A percentile compares a stretch with the other conserved stretches of the same genome.
These are phyloP conservation scores for Pythium graminicola DNA, from an alignment of 352 stramenopile species.

Conservation along the genomic window DNA sequence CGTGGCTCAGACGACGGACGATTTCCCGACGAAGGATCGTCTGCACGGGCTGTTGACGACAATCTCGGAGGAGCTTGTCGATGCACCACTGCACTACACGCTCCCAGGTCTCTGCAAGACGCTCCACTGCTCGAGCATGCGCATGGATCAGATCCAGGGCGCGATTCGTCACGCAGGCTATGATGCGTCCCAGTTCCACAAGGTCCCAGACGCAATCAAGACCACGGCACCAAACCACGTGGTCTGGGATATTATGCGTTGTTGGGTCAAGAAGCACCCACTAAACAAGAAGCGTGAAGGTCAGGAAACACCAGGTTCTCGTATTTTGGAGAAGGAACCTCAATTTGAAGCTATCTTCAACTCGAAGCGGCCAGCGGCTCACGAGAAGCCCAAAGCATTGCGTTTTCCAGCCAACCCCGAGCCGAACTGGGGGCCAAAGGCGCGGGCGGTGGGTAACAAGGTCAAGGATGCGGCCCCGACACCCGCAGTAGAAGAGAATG, in stretches of 20 bases:
- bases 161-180: slow-evolving; percentile 96
- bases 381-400: slow-evolving; percentile 87
- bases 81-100: slow-evolving; percentile 96
- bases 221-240: slow-evolving; percentile 96
- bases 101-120: slow-evolving; percentile 91
- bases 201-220: slow-evolving; percentile 97
- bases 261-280: slow-evolving; percentile 94
- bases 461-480: slow-evolving; percentile 12
- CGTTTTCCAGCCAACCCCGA: slow-evolving; percentile 95
- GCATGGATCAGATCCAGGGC: slow-evolving; percentile 91
- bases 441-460: slow-evolving; percentile 74
- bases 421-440: slow-evolving; percentile 95
- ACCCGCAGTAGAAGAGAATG: slow-evolving; percentile 8
- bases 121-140: slow-evolving; percentile 91
- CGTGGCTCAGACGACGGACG: slow-evolving; percentile 68
- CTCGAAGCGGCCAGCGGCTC: slow-evolving; percentile 44
- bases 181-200: slow-evolving; percentile 96
- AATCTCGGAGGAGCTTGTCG: slow-evolving; percentile 92
- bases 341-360: slow-evolving; percentile 83
- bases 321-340: slow-evolving; percentile 84
- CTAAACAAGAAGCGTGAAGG: slow-evolving; percentile 84
- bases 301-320: slow-evolving; percentile 64
- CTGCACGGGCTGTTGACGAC: slow-evolving; percentile 94
- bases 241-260: slow-evolving; percentile 97
- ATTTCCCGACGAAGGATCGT: slow-evolving; percentile 89